Evolutionary conservation across 768 basidiomycete species (phyloP), one percentile per base, ranked within the genome.

Genomic region (Xerocomus spinulosus): DNA sequence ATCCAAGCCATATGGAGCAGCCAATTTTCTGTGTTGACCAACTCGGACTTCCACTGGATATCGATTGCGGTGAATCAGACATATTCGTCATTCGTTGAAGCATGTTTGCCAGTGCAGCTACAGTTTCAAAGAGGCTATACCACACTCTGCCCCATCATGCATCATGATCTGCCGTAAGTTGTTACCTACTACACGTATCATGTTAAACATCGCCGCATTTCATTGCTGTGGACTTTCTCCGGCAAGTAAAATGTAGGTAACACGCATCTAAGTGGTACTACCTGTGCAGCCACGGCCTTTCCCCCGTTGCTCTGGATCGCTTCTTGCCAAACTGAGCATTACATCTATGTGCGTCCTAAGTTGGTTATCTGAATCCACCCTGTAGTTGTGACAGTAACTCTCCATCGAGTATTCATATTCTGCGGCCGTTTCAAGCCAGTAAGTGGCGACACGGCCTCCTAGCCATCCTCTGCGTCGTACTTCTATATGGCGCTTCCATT

Each of bases 281-380:
- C 14, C 26, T 26, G 41, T 40, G 23, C 18, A 9, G 6, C 32
- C 23, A 9, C 18, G 29, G 17, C 33, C 15, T 18, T 32, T 24
- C 26, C 36, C 23, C 21, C 25, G 36, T 29, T n/a, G 32, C 18
- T 39, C 29, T 14, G 24, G n/a, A n/a, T n/a, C n/a, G n/a, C n/a
- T n/a, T n/a, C n/a, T n/a, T n/a, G n/a, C n/a, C n/a, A n/a, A n/a
- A n/a, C n/a, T n/a, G n/a, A n/a, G n/a, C n/a, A n/a, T n/a, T n/a
- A n/a, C n/a, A n/a, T n/a, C n/a, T n/a, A n/a, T n/a, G 23, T n/a
- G 30, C 32, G 29, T 37, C 35, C 53, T 18, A 37, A 47, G 45
- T 35, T 43, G 49, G 28, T 42, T 36, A 34, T 33, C 7, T 14
- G 36, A 40, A 53, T 51, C 51, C 60, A 52, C 51, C 60, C 60